Percentiles rank a stretch among this genome's conserved stretches.
Conservation (phyloP, 257 asterid species). For the Solanum tarijense region DNA sequence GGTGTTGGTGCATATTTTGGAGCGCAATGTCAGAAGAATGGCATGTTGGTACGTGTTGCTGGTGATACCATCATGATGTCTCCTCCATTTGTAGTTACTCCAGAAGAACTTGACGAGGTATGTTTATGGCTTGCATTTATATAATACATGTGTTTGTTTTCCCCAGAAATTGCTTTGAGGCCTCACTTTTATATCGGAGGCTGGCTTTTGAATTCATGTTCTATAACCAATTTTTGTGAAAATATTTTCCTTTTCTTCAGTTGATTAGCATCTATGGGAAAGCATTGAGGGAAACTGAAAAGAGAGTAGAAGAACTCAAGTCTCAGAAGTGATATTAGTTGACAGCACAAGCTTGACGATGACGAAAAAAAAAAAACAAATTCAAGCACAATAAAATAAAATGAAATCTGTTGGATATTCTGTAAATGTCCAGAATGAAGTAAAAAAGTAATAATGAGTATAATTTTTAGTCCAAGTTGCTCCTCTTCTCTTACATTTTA, state of each 20-base stretch:
- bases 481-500: not conserved
- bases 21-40: slow-evolving; percentile 70
- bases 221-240: not conserved
- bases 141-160: not conserved
- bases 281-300: slow-evolving; percentile 83
- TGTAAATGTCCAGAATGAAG: not conserved
- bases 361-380: not conserved
- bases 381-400: not conserved
- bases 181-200: not conserved
- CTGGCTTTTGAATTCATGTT: not conserved
- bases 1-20: slow-evolving; percentile 83
- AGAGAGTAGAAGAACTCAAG: slow-evolving; percentile 66
- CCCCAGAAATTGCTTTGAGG: not conserved
- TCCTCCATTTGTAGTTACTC: slow-evolving; percentile 75
- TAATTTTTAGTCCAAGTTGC: not conserved
- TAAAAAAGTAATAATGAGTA: not conserved
- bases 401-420: not conserved
- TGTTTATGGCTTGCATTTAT: not conserved
- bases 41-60: slow-evolving; percentile 81
- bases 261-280: slow-evolving; percentile 55
- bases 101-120: slow-evolving; percentile 63
- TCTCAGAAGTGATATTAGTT: slow-evolving; percentile 29
- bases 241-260: slow-evolving; percentile 22
- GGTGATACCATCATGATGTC: slow-evolving; percentile 90
- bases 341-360: not conserved